Evolutionary conservation across 257 asterid species (phyloP), one percentile per base, ranked within the genome.

Genomic region (Fraxinus excelsior): DNA sequence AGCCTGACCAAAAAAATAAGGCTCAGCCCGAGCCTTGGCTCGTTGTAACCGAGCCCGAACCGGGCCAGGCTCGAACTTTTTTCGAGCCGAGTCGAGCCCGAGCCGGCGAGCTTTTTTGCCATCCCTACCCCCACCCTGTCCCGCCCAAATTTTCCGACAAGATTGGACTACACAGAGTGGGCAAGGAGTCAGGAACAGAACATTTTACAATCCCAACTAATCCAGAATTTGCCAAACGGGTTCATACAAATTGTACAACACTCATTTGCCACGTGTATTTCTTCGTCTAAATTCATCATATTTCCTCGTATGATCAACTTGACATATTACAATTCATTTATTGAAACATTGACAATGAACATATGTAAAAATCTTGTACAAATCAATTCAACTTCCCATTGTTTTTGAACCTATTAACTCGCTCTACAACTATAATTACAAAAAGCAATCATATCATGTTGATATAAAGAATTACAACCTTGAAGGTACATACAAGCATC

Each of bases 371-470:
- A 74, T 82, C 51, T 31, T 66, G 69, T 82, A 74, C 71, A 74
- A 18, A 70, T 56, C 71, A 69, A 79, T 73, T n/a, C 65, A 8
- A 32, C 70, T 16, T 12, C 40, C 7, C 21, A 44, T 49, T 23
- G 34, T 46, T 64, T 72, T 29, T 28, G 67, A 51, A 6, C 4
- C 38, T 14, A 49, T 42, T 56, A 80, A 69, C 44, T 76, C 70
- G 49, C 77, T 74, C 71, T 83, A 74, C 90, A 81, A 70, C 76
- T 42, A 77, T 28, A 77, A 74, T 79, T 80, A 77, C 77, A n/a
- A 80, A 68, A 68, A 29, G 31, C 60, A 76, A 64, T 64, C 74
- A 72, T 69, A 68, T 14, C 35, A 65, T 2, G 60, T 42, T 38
- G 74, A 37, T 74, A 42, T 8, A 60, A 76, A 78, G 3, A 67